Conservation (phyloP, 2,329 filamentous ascomycete species). For the Arthrobotrys pseudoclavata region DNA sequence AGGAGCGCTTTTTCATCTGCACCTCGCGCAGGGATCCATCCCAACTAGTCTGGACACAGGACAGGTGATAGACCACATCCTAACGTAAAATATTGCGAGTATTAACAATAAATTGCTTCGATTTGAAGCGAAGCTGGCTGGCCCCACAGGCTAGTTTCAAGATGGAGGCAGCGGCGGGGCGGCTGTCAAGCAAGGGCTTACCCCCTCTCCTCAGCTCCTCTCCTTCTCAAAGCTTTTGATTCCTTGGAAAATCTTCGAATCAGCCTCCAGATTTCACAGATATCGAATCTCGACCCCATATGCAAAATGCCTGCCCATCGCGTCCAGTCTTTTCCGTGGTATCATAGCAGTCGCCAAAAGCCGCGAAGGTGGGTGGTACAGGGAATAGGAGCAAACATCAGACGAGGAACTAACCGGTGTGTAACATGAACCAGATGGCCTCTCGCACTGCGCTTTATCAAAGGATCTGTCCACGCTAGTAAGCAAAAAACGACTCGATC, state of each 20-base stretch:
- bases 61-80: neutral
- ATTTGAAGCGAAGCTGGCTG: constrained; percentile 10
- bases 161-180: constrained; percentile 8
- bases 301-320: constrained; percentile 39
- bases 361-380: constrained; percentile 46
- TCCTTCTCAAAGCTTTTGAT: neutral
- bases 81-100: constrained; percentile 19
- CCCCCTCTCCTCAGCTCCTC: neutral
- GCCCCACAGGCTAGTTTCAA: constrained; percentile 25
- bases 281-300: neutral
- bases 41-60: neutral
- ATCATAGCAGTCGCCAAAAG: constrained; percentile 59
- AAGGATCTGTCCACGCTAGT: constrained; percentile 73
- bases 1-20: too few species aligned
- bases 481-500: constrained; percentile 9
- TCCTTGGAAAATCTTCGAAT: neutral
- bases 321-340: constrained; percentile 54
- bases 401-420: constrained; percentile 9
- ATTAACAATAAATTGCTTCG: constrained; percentile 17
- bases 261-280: neutral
- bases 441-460: constrained; percentile 75
- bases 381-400: neutral
- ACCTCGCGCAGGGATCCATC: neutral
- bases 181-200: neutral
- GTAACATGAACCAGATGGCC: constrained; percentile 69